Base-by-base conservation (phyloP, 495 filamentous ascomycete species). In the Thermothielavioides terrestris region DNA sequence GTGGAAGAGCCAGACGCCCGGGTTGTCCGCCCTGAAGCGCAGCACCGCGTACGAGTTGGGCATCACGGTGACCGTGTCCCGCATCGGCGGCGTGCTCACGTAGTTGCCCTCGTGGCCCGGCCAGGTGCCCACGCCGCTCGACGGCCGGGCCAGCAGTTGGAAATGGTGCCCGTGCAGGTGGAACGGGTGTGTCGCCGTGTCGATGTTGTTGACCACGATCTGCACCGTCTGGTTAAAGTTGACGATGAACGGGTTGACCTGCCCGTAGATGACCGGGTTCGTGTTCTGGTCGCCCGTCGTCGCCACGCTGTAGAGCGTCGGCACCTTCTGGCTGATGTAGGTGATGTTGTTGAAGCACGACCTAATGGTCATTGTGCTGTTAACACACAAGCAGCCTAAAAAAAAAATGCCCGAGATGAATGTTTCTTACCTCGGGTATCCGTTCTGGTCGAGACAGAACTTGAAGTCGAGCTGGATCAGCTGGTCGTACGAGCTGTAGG, bases 1-100 rank as follows among this genome's bases (percentile, higher is more conserved):
- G 62, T 92, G 87, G 63, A 89, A 85, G 20, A 89, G 65, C 77
- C 81, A 89, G 30, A 89, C 75, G 44, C 84, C 89, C 15, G 88
- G 84, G 60, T 94, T 94, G 48, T 75, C 57, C 1, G 79, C 79
- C 15, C 60, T 62, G 55, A 82, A 83, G 30, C 80, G 72, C 27
- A 84, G 60, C 4, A 83, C 78, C 10, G 72, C 72, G 57, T 78
- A 71, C 18, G 76, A 78, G 28, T 74, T 65, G 6, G 77, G 67
- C 32, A 68, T 66, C 22, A 83, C 72, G 37, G 70, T 54, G 0
- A 84, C 53, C 0, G 77, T 81, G 63, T 85, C 82, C 35, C 80
- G 66, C 59, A 46, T 70, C 65, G 50, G 66, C 55, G 48, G 74
- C 51, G 42, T 72, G 53, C 58, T 72, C 76, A 54, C 59, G 39